Conservation (phyloP, 352 stramenopile genomes). For the Pythium coloratum region DNA sequence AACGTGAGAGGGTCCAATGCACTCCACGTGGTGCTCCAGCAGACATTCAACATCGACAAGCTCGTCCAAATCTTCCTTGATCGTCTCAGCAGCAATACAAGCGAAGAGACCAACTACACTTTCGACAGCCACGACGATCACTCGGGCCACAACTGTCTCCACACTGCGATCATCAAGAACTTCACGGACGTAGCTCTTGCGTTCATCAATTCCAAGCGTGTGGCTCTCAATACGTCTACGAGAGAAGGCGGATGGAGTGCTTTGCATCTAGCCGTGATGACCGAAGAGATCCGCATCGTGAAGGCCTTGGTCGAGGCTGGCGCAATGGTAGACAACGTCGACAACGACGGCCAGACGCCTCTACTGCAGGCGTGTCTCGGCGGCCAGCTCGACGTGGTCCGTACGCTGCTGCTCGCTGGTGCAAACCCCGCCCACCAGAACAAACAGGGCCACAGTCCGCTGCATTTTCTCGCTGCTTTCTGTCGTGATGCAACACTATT, state of each 20-base stretch:
- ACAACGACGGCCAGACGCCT: constrained; percentile 60
- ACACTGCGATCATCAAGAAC: constrained; percentile 65
- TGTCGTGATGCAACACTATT: constrained; percentile 54
- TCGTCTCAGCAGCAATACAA: background rate
- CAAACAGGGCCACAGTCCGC: constrained; percentile 57
- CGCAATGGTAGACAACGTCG: constrained; percentile 59
- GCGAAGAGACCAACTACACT: constrained; percentile 24
- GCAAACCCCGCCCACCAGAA: constrained; percentile 70
- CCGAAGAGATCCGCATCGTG: constrained; percentile 46
- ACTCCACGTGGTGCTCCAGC: constrained; percentile 57
- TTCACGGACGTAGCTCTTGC: constrained; percentile 44
- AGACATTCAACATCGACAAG: constrained; percentile 64
- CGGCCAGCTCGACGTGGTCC: constrained; percentile 48
- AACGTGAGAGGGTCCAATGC: constrained; percentile 47
- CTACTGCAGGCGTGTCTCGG: constrained; percentile 60
- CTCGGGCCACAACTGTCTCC: constrained; percentile 49
- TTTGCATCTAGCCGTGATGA: constrained; percentile 68
- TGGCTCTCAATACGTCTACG: constrained; percentile 52
- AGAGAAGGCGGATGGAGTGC: constrained; percentile 50
- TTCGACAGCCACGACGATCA: constrained; percentile 50
- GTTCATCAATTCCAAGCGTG: constrained; percentile 41
- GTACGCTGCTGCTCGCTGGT: constrained; percentile 41
- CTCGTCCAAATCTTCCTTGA: constrained; percentile 48
- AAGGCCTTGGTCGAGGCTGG: constrained; percentile 44
- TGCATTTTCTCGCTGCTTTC: constrained; percentile 70